phyloP scores from a whole-genome alignment of 106 monocot species.

The Amphibolis antarctica region DNA sequence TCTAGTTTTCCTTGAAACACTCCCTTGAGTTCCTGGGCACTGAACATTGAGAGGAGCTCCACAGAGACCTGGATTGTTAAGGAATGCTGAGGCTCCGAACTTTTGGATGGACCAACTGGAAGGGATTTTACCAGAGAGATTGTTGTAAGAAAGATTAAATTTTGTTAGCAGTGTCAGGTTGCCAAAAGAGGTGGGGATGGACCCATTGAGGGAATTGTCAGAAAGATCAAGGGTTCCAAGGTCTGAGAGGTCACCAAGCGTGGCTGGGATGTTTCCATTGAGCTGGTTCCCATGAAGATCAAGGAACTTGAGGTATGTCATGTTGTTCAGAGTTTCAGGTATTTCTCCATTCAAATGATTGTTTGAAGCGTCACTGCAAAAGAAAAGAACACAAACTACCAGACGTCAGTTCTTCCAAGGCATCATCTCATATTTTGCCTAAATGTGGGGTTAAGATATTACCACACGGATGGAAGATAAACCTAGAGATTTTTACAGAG shows the following conservation, averaged over 20 bases:
- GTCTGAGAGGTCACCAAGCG: conserved; percentile 37
- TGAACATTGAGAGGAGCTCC: conserved; percentile 45
- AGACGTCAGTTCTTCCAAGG: neutral
- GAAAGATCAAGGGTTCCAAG: conserved; percentile 61
- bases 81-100: conserved; percentile 50
- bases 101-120: conserved; percentile 26
- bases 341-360: conserved; percentile 59
- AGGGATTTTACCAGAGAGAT: conserved; percentile 72
- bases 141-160: conserved; percentile 82
- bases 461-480: too few relatives aligned
- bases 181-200: conserved; percentile 41
- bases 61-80: conserved; percentile 62
- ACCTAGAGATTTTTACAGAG: too few relatives aligned
- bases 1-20: conserved; percentile 11
- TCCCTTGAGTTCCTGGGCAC: conserved; percentile 14
- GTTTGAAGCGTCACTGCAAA: conserved; percentile 69
- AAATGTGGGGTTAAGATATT: too few relatives aligned
- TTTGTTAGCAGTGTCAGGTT: conserved; percentile 34
- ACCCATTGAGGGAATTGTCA: conserved; percentile 50
- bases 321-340: conserved; percentile 49
- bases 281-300: conserved; percentile 67
- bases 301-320: conserved; percentile 52
- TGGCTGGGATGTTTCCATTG: conserved; percentile 41
- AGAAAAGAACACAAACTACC: neutral
- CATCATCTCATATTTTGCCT: too few relatives aligned